These are phyloP conservation scores for Chaetomium strumarium DNA, from an alignment of 2,329 filamentous ascomycete genomes.

Conservation along the genomic window DNA sequence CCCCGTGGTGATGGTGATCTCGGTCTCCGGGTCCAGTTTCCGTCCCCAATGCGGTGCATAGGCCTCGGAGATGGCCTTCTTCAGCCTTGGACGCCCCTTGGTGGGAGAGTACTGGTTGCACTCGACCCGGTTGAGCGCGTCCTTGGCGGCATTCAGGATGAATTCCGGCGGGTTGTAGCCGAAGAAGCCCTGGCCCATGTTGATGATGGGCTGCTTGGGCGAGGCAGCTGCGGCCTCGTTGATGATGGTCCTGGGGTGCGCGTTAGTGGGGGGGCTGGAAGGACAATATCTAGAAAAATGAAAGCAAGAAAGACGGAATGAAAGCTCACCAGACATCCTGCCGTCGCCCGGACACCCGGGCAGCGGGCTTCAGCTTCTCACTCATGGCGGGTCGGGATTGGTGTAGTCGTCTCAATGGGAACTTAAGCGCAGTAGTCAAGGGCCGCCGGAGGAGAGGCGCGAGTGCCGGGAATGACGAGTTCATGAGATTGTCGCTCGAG, in stretches of 20 bases:
- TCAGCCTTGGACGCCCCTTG: constrained; percentile 83
- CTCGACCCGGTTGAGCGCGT: constrained; percentile 82
- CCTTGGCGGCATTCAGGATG: constrained; percentile 85
- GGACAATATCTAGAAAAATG: not conserved
- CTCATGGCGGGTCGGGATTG: constrained; percentile 18
- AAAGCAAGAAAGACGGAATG: not conserved
- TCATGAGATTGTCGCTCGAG: constrained; percentile 8
- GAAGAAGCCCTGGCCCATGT: constrained; percentile 49
- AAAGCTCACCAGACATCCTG: constrained; percentile 26
- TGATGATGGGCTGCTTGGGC: constrained; percentile 58
- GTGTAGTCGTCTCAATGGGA: constrained; percentile 2
- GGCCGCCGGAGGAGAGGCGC: constrained; percentile 11
- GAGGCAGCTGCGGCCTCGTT: constrained; percentile 60
- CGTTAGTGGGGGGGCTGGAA: constrained; percentile 2
- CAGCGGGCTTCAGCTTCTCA: constrained; percentile 25
- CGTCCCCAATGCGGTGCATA: constrained; percentile 81
- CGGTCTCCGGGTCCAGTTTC: constrained; percentile 76
- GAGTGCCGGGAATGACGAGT: constrained; percentile 1
- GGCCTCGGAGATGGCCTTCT: constrained; percentile 86
- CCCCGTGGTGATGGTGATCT: constrained; percentile 90
- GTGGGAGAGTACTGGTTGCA: constrained; percentile 99
- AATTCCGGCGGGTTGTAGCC: constrained; percentile 28
- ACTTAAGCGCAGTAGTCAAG: not conserved
- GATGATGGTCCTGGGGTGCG: constrained; percentile 50
- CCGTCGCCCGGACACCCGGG: constrained; percentile 22